Evolutionary conservation across 768 basidiomycete species (phyloP), one percentile per base, ranked within the genome.

Genomic region (Tulasnella sp.): DNA sequence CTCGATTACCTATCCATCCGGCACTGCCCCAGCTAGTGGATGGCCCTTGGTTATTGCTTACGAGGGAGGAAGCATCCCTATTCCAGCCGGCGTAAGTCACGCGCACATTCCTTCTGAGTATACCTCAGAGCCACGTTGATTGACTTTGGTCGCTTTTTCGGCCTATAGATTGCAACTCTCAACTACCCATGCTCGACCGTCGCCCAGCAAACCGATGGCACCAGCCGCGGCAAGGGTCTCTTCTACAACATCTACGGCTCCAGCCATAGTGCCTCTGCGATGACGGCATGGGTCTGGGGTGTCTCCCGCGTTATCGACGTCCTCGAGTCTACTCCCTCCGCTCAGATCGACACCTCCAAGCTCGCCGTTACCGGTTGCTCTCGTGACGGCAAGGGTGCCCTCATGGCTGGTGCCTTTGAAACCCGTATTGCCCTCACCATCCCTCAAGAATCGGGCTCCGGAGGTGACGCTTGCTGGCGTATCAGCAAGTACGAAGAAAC

Each of bases 251-350:
- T 90, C 67, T 89, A 87, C 81, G 88, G 88, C 12, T 81, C 79
- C 31, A 80, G 79, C 72, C 84, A 85, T 67, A 85, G 84, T 58
- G 88, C 88, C 0, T 82, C 83, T 64, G 87, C 89, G 11, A 86
- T 89, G 87, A 88, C 84, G 22, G 88, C 89, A 1, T 90, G 89
- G 89, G 86, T 86, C 3, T 89, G 88, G 89, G 88, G 87, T 78
- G 85, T 89, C 70, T 84, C 84, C 75, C 87, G 89, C 45, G 85
- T 90, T 80, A 88, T 90, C 80, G 89, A 89, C 80, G 87, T 85
- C n/a, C 85, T 90, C 75, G 87, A 88, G 82, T 80, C 81, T 34
- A 87, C 85, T 0, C 84, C 88, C 34, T 75, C 81, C 40, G 84
- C 85, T 8, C 84, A 85, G 68, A 86, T 90, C 81, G 85, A 90